phyloP scores from a whole-genome alignment of 176 grass and related monocot genomes.

The Triticum turgidum region DNA sequence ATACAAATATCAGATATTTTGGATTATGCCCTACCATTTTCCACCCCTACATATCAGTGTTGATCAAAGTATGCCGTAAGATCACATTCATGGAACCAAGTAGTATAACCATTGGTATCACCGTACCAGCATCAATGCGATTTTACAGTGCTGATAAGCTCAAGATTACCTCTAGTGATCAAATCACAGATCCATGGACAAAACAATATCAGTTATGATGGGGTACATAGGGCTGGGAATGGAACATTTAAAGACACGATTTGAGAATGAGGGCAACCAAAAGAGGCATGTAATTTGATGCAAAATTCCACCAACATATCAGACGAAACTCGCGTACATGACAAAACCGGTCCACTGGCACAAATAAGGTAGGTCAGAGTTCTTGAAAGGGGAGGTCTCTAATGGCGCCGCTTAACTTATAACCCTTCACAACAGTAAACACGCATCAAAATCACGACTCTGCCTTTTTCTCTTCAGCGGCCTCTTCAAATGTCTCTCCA shows the following conservation, averaged over 20 bases:
- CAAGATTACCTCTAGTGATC: background rate
- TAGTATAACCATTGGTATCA: background rate
- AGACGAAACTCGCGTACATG: slow-evolving; percentile 23
- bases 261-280: background rate
- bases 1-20: no score
- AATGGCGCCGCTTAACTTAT: slow-evolving; percentile 33
- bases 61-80: no score
- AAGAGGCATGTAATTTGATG: slow-evolving; percentile 37
- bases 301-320: slow-evolving; percentile 35
- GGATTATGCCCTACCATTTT: no score
- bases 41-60: no score
- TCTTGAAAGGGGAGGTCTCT: slow-evolving; percentile 37
- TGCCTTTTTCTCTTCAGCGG: slow-evolving; percentile 74
- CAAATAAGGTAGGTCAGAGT: slow-evolving; percentile 51
- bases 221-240: background rate
- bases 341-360: slow-evolving; percentile 44
- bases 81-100: no score
- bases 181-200: background rate
- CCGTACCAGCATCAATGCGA: background rate
- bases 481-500: slow-evolving; percentile 91
- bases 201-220: background rate
- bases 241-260: background rate
- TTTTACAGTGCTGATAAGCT: background rate
- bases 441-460: slow-evolving; percentile 37
- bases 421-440: slow-evolving; percentile 36